Percentiles rank a stretch among this genome's conserved stretches.
Conservation (phyloP, 192 early-diverging fungal genomes). For the Linnemannia exigua region DNA sequence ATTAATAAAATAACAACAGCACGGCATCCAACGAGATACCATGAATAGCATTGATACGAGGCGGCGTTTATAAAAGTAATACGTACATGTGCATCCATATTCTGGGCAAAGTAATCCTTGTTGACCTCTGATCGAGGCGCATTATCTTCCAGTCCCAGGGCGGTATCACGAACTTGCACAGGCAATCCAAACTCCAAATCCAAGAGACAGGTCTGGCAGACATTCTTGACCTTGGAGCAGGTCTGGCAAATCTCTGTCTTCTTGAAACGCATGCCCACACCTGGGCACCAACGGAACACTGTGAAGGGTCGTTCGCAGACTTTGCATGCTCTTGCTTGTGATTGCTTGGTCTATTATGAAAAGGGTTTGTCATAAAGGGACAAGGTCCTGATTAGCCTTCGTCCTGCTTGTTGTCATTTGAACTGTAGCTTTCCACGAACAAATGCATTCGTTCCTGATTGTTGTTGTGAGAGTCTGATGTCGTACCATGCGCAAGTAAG, state of each 20-base stretch:
- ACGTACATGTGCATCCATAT: conserved; percentile 75
- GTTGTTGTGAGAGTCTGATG: background rate
- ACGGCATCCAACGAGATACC: background rate
- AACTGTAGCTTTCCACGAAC: background rate
- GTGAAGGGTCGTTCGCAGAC: conserved; percentile 95
- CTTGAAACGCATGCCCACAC: conserved; percentile 95
- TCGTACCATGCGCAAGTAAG: conserved; percentile 97
- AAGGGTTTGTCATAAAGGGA: background rate
- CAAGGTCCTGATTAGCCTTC: background rate
- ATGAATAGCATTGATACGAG: background rate
- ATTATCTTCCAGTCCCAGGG: conserved; percentile 79
- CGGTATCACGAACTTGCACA: conserved; percentile 93
- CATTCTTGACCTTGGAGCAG: conserved; percentile 98
- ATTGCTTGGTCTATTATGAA: conserved; percentile 74
- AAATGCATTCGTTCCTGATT: background rate
- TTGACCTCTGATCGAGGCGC: conserved; percentile 91
- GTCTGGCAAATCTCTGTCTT: conserved; percentile 99
- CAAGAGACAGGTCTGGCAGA: conserved; percentile 96
- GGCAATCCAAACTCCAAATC: conserved; percentile 97
- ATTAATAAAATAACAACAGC: background rate
- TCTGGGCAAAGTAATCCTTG: conserved; percentile 88
- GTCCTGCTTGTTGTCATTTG: background rate
- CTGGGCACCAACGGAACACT: conserved; percentile 97
- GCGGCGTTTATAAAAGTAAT: background rate
- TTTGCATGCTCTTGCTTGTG: conserved; percentile 84